Evolutionary conservation across 2,329 filamentous ascomycete species (phyloP).

Genomic region (Ascomycota sp.): DNA sequence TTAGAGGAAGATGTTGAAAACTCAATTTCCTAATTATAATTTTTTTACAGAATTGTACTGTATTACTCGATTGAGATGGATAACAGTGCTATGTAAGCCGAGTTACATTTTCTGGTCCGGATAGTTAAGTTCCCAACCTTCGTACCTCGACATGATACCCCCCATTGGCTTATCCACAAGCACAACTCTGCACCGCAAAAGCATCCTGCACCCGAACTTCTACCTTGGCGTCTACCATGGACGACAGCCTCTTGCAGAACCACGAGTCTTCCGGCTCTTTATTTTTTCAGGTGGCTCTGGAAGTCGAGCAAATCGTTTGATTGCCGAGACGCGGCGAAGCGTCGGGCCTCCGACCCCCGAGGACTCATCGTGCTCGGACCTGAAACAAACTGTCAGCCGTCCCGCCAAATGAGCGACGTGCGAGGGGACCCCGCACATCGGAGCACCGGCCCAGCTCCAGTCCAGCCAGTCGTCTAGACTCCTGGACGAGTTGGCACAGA

Average conservation of each 20-base stretch:
- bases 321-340: slow-evolving; percentile 29
- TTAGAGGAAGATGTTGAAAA: too few relatives aligned
- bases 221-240: slow-evolving; percentile 26
- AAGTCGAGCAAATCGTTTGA: slow-evolving; percentile 25
- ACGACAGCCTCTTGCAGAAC: slow-evolving; percentile 27
- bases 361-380: slow-evolving; percentile 20
- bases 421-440: slow-evolving; percentile 16
- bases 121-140: too few relatives aligned
- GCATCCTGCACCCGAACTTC: slow-evolving; percentile 19
- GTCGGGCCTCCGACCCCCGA: slow-evolving; percentile 33
- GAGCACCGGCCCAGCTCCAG: slow-evolving; percentile 33
- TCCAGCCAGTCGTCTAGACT: slow-evolving; percentile 31
- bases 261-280: slow-evolving; percentile 33
- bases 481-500: slow-evolving; percentile 30
- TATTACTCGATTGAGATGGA: too few relatives aligned
- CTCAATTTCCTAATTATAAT: too few relatives aligned
- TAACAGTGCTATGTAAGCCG: too few relatives aligned
- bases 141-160: slow-evolving; percentile 28
- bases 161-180: slow-evolving; percentile 31
- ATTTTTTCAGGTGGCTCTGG: slow-evolving; percentile 28
- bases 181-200: slow-evolving; percentile 27
- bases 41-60: too few relatives aligned
- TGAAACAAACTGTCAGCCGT: slow-evolving; percentile 5
- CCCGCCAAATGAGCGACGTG: background rate
- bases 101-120: too few relatives aligned